phyloP scores from a whole-genome alignment of 805 yeast species.

The Lipomyces lipofer region DNA sequence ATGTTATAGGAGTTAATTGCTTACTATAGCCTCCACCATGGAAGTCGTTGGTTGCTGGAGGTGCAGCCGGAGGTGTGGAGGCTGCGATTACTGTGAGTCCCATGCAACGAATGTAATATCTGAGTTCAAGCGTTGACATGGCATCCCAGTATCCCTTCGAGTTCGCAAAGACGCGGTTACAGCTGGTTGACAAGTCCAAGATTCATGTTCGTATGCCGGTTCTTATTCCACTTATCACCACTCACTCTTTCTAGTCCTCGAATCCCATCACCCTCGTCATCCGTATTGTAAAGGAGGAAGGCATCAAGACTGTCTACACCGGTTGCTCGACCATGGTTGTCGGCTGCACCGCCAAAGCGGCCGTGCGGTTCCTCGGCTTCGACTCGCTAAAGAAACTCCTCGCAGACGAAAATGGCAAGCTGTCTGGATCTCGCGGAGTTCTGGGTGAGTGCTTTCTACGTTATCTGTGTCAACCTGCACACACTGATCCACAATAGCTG shows the following conservation, averaged over 20 bases:
- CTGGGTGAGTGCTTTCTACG: slow-evolving; percentile 37
- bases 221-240: no score
- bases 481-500: slow-evolving; percentile 51
- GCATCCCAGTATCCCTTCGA: slow-evolving; percentile 75
- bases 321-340: slow-evolving; percentile 97
- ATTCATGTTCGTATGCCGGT: no score
- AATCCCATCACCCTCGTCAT: slow-evolving; percentile 83
- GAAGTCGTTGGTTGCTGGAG: slow-evolving; percentile 49
- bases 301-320: slow-evolving; percentile 75
- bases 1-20: no score
- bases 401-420: slow-evolving; percentile 80
- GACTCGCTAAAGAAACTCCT: slow-evolving; percentile 78
- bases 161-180: slow-evolving; percentile 92
- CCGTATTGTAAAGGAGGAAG: slow-evolving; percentile 74
- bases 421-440: slow-evolving; percentile 88
- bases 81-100: slow-evolving; percentile 65
- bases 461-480: background rate
- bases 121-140: no score
- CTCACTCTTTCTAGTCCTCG: slow-evolving; percentile 44
- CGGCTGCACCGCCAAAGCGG: slow-evolving; percentile 94
- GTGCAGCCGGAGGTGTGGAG: slow-evolving; percentile 56
- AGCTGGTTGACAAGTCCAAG: slow-evolving; percentile 49
- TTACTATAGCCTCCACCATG: slow-evolving; percentile 32
- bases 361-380: slow-evolving; percentile 91
- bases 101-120: no score